Conservation (phyloP, 2,329 filamentous ascomycete species). For the Pseudogymnoascus sp. region DNA sequence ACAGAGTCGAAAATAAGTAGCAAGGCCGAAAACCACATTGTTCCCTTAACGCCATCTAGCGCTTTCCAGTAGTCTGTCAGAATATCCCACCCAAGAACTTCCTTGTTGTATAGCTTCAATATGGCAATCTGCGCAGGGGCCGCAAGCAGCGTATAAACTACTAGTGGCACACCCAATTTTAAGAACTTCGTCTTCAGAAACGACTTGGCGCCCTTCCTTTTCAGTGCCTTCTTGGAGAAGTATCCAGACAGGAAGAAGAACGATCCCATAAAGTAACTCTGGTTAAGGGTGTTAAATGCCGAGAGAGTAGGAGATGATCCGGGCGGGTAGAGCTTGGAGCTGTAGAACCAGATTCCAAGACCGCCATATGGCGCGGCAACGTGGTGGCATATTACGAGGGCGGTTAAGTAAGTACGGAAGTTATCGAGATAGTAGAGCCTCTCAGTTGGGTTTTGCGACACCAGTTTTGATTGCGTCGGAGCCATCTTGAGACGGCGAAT, state of each 20-base stretch:
- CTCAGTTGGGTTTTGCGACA: neutral
- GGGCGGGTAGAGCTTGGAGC: neutral
- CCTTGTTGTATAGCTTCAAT: conserved; percentile 1
- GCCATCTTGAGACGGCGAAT: neutral
- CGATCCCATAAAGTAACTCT: conserved; percentile 16
- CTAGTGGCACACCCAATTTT: conserved; percentile 10
- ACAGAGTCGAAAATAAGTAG: neutral
- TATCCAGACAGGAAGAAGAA: conserved; percentile 16
- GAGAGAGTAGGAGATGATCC: conserved; percentile 12
- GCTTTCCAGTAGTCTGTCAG: neutral
- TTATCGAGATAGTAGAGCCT: conserved; percentile 2
- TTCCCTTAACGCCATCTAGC: neutral
- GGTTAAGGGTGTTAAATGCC: conserved; percentile 15
- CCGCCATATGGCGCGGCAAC: conserved; percentile 14
- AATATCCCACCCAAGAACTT: neutral
- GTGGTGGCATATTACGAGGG: conserved; percentile 16
- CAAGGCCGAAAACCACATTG: neutral
- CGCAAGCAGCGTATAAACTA: conserved; percentile 13
- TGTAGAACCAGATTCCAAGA: conserved; percentile 14
- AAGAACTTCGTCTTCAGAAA: conserved; percentile 14
- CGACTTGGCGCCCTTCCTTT: conserved; percentile 1
- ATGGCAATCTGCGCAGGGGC: conserved; percentile 8
- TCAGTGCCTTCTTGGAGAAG: conserved; percentile 12
- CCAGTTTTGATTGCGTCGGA: neutral
- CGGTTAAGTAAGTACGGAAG: conserved; percentile 13